These are phyloP conservation scores for Cryoendolithus antarcticus DNA, from an alignment of 2,329 filamentous ascomycete species.

Conservation along the genomic window DNA sequence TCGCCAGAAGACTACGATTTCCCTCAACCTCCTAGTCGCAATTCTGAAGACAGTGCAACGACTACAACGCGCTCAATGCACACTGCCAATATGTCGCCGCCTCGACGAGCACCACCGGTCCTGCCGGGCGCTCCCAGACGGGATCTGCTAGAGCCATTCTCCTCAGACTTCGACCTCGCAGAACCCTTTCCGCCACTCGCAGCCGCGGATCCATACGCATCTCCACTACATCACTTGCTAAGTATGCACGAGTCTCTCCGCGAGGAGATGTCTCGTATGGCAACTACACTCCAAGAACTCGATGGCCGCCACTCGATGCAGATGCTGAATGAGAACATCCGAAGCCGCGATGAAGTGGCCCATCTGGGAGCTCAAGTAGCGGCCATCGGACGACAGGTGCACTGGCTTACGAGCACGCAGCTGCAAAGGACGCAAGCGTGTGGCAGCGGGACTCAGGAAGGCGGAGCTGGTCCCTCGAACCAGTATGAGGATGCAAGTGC, in stretches of 20 bases:
- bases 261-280: constrained; percentile 45
- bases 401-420: constrained; percentile 49
- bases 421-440: constrained; percentile 30
- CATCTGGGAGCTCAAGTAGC: constrained; percentile 49
- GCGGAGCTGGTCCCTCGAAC: not conserved
- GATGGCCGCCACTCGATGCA: constrained; percentile 51
- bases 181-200: constrained; percentile 14
- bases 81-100: constrained; percentile 1
- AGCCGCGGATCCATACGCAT: constrained; percentile 29
- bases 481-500: not conserved
- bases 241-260: constrained; percentile 49
- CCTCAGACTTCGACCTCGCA: constrained; percentile 16
- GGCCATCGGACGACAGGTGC: constrained; percentile 47
- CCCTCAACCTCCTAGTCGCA: constrained; percentile 4
- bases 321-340: constrained; percentile 49
- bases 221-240: constrained; percentile 45
- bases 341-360: constrained; percentile 49
- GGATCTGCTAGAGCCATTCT: constrained; percentile 14
- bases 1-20: constrained; percentile 5
- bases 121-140: constrained; percentile 10
- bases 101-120: constrained; percentile 7
- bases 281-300: constrained; percentile 43
- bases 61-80: not conserved
- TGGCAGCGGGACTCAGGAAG: constrained; percentile 1
- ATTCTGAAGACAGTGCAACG: constrained; percentile 1